Evolutionary conservation across 176 grass and related monocot genomes (phyloP).

Genomic region (Thinopyrum elongatum): DNA sequence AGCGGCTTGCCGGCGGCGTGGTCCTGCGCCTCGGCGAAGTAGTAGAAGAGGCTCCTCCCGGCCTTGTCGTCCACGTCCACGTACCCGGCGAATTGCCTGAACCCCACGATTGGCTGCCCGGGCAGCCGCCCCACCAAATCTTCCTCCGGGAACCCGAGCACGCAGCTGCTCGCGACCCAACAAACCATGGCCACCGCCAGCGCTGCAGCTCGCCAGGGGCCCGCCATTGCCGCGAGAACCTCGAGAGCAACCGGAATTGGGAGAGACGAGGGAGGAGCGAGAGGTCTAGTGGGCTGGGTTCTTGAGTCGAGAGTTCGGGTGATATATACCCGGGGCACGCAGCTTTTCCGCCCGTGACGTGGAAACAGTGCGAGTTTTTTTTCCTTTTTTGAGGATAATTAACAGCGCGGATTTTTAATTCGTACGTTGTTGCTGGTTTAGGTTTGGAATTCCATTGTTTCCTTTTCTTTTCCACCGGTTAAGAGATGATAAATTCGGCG

Average conservation of each 20-base stretch:
- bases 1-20: conserved; percentile 72
- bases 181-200: conserved; percentile 17
- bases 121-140: conserved; percentile 77
- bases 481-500: background rate
- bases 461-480: background rate
- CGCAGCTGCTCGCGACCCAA: background rate
- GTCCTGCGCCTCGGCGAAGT: conserved; percentile 73
- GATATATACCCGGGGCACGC: background rate
- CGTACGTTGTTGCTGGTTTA: conserved; percentile 16
- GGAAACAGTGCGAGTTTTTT: background rate
- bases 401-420: conserved; percentile 22
- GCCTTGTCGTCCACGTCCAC: conserved; percentile 67
- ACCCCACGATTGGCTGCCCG: conserved; percentile 63
- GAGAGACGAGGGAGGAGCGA: background rate
- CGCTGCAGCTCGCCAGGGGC: conserved; percentile 22
- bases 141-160: conserved; percentile 49
- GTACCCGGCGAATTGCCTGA: conserved; percentile 92
- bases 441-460: background rate
- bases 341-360: background rate
- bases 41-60: conserved; percentile 95
- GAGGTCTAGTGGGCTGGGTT: background rate
- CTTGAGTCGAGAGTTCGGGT: background rate
- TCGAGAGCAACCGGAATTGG: background rate
- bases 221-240: conserved; percentile 25
- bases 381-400: too few species aligned